A percentile compares a stretch with the other conserved stretches of the same genome.
These are phyloP conservation scores for Fraxinus albicans DNA, from an alignment of 305 asterid species.

Conservation along the genomic window DNA sequence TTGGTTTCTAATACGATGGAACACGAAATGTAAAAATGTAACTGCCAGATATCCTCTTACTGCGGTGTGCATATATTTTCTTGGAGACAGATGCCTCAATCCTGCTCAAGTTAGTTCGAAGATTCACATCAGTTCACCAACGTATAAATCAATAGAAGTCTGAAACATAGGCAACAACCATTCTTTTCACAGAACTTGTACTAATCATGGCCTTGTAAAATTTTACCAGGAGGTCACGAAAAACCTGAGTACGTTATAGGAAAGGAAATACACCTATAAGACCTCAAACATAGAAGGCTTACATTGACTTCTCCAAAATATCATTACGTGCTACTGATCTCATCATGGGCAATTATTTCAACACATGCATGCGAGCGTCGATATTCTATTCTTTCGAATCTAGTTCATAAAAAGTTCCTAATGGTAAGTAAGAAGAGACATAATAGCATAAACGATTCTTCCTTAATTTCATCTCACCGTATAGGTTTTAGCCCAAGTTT, in stretches of 20 bases:
- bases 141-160: not conserved
- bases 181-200: not conserved
- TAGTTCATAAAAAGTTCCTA: not conserved
- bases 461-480: not conserved
- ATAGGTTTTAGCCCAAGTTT: not conserved
- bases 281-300: not conserved
- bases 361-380: not conserved
- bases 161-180: not conserved
- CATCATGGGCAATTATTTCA: not conserved
- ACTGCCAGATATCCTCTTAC: conserved; percentile 16
- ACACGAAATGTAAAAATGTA: not conserved
- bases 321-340: not conserved
- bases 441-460: not conserved
- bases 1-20: not conserved
- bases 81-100: conserved; percentile 11
- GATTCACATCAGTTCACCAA: not conserved
- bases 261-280: too few species aligned
- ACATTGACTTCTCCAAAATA: not conserved
- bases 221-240: too few species aligned
- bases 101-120: conserved; percentile 14
- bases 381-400: too few species aligned
- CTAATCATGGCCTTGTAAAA: not conserved
- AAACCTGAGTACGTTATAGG: too few species aligned
- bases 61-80: not conserved
- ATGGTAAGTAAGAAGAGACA: not conserved